phyloP scores from a whole-genome alignment of 2,329 filamentous ascomycete species.

The Capronia coronata region DNA sequence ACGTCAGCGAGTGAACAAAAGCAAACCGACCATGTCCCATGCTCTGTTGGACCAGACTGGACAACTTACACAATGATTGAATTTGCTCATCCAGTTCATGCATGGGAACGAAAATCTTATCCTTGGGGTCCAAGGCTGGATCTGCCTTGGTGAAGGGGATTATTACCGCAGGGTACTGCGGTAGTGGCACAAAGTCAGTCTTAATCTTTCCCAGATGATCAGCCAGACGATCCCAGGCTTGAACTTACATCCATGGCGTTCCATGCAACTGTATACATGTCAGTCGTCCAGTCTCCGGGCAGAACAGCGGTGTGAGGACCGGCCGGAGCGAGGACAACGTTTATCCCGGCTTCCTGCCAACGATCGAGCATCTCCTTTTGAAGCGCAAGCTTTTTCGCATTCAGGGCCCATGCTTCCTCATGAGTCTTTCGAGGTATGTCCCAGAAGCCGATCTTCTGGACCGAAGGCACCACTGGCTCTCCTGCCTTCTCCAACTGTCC shows the following conservation, averaged over 20 bases:
- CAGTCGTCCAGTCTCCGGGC: constrained; percentile 33
- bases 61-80: constrained; percentile 29
- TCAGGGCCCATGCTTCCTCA: constrained; percentile 34
- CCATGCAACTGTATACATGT: constrained; percentile 35
- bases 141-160: constrained; percentile 32
- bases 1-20: neutral
- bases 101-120: constrained; percentile 29
- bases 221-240: neutral
- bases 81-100: constrained; percentile 29
- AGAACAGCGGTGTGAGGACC: constrained; percentile 33
- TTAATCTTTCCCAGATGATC: neutral
- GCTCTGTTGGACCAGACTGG: neutral
- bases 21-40: too few relatives aligned
- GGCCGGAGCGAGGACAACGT: constrained; percentile 26
- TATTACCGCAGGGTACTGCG: constrained; percentile 33
- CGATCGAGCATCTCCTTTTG: constrained; percentile 36
- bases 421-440: constrained; percentile 31
- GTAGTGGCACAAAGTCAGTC: neutral
- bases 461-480: constrained; percentile 33
- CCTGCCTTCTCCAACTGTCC: constrained; percentile 31
- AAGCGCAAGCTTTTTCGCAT: constrained; percentile 32
- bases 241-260: constrained; percentile 32
- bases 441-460: constrained; percentile 35
- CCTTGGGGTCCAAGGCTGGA: constrained; percentile 30
- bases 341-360: constrained; percentile 32